Evolutionary conservation across 208 protist genomes (phyloP).

Genomic region (Borovskyia barvae): DNA sequence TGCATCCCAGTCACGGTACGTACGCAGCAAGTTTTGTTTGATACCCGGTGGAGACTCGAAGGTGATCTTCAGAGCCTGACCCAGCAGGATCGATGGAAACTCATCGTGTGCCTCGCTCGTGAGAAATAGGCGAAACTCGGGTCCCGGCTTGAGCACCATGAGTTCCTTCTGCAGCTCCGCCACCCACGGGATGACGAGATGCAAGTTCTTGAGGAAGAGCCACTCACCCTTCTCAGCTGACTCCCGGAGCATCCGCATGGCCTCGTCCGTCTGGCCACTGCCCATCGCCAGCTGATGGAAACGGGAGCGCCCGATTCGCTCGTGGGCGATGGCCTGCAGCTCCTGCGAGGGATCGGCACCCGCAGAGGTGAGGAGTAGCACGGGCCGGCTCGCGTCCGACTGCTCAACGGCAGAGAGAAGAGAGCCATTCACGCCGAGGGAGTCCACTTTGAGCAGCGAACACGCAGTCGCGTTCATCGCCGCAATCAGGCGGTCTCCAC

Average conservation of each 20-base stretch:
- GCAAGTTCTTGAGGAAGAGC: constrained; percentile 97
- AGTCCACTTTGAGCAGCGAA: constrained; percentile 73
- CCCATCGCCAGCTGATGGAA: constrained; percentile 96
- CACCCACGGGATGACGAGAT: constrained; percentile 96
- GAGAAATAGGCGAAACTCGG: constrained; percentile 94
- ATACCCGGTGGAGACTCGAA: constrained; percentile 96
- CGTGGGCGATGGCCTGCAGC: constrained; percentile 83
- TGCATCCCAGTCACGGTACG: constrained; percentile 86
- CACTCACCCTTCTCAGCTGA: constrained; percentile 87
- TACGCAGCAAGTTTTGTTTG: constrained; percentile 94
- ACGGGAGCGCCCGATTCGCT: constrained; percentile 69
- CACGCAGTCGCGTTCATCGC: constrained; percentile 89
- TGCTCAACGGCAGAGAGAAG: constrained; percentile 46
- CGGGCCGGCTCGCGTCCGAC: constrained; percentile 64
- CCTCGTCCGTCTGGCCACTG: constrained; percentile 92
- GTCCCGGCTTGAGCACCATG: constrained; percentile 74
- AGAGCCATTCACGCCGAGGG: constrained; percentile 67
- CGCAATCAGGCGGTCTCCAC: constrained; percentile 95
- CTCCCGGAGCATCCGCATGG: constrained; percentile 74
- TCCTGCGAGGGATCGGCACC: constrained; percentile 96
- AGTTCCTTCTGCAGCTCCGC: constrained; percentile 92
- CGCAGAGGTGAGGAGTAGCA: constrained; percentile 94
- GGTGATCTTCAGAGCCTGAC: constrained; percentile 94
- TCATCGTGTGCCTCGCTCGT: constrained; percentile 94
- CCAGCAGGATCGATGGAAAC: constrained; percentile 95